Evolutionary conservation across 2,329 filamentous ascomycete genomes (phyloP), one percentile per base, ranked within the genome.

Genomic region (Tolypocladium pustulatum): DNA sequence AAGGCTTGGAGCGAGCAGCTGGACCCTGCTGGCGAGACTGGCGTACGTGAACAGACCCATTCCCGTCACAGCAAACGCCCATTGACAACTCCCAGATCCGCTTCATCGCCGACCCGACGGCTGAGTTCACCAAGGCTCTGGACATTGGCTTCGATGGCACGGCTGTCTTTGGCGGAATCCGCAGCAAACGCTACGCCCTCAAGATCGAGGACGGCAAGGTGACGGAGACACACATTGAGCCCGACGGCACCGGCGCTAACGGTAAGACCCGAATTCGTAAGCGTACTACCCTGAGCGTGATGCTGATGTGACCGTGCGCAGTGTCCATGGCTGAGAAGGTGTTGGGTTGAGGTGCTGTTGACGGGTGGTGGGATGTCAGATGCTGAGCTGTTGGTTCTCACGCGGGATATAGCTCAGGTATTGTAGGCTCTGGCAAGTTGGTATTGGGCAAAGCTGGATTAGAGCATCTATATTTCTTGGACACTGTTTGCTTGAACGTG

Each of bases 161-260:
- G 15, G 79, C 88, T 58, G 84, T 96, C 71, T 94, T 97, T 67
- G 93, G 93, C 51, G 86, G 87, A 66, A 78, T 83, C 66, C 85
- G 93, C 63, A 88, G 89, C 75, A 96, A 96, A 84, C 84, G 93
- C 56, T 97, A 96, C 69, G 91, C 89, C 25, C 79, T 96, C 58
- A 81, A 92, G 56, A 78, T 95, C 57, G 86, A 96, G 76, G 78
- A 95, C 66, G 92, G 93, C 65, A 91, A 90, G 75, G 89, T 97
- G 66, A 88, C 87, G 75, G 83, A 87, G 67, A 82, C 88, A 25
- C 85, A 91, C 67, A 84, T 96, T 57, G 93, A 97, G 80, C 87
- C 91, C 13, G 92, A 97, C 73, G 92, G 89, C 76, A 94, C 89
- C 43, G 90, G 91, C 38, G 82, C 91, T 55, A 80, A 87, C 64